Evolutionary conservation across 2,329 filamentous ascomycete genomes (phyloP), one percentile per base, ranked within the genome.

Genomic region (Sclerotinia subarctica): DNA sequence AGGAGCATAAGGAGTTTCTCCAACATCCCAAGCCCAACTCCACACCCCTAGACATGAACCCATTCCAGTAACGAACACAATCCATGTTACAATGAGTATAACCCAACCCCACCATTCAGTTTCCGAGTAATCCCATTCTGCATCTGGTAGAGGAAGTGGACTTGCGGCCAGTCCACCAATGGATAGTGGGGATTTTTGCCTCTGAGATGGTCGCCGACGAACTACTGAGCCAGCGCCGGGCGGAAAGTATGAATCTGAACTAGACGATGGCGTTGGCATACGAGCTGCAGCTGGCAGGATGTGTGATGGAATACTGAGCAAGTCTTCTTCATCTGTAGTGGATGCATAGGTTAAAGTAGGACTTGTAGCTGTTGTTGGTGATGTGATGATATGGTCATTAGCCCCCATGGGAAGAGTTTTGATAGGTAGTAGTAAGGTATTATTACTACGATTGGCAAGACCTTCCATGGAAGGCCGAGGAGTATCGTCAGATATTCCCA

Each of bases 11-110:
- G 94, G 94, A 46, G 93, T 97, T 78, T 94, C 93, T 57, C 94
- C 94, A 2, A 98, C 94, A 81, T 98, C 94, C 95, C 95, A 99
- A 2, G 95, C 95, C 95, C 95, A 99, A 79, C 90, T 95, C 95
- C 95, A 99, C 29, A 98, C 88, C 29, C 91, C 94, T 57, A 98
- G 85, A 78, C 93, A 97, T 63, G 92, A 96, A 65, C 95, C 95
- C 91, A 99, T 98, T 44, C 95, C 95, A 0, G 95, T 88, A 26
- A 98, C 93, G 78, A 99, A 98, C 35, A 97, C 93, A 56, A 96
- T 81, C 95, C 96, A 99, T 0, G 96, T 99, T 58, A 92, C 90
- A 52, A 91, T 81, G 44, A 99, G 82, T 59, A 99, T 90, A 10
- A 97, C 90, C 93, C 94, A 99, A 0, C 95, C 95, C 94, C 95